phyloP scores from a whole-genome alignment of 768 basidiomycete genomes.

The Udeniomyces megalosporus region DNA sequence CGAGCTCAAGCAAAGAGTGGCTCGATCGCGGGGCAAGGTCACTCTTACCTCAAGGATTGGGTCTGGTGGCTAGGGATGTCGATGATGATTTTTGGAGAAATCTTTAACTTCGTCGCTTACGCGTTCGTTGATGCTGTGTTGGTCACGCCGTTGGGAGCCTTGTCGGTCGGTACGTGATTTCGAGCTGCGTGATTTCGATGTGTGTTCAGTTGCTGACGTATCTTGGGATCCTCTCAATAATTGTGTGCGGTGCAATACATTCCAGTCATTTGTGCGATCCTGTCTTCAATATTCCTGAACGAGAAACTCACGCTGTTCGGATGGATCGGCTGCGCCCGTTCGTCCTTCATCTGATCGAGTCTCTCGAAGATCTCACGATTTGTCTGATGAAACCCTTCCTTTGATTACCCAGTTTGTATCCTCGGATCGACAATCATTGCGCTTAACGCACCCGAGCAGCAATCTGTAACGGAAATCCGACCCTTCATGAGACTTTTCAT shows the following conservation, averaged over 20 bases:
- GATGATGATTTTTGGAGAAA: slow-evolving; percentile 46
- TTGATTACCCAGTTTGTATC: slow-evolving; percentile 44
- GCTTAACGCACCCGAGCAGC: slow-evolving; percentile 39
- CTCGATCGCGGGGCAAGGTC: slow-evolving; percentile 56
- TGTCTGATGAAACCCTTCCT: neutral
- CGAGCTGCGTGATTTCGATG: too few relatives aligned
- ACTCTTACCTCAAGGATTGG: slow-evolving; percentile 77
- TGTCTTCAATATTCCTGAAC: slow-evolving; percentile 46
- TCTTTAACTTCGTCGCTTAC: slow-evolving; percentile 34
- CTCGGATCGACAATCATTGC: slow-evolving; percentile 35
- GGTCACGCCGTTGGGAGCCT: slow-evolving; percentile 82
- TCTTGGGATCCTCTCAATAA: too few relatives aligned
- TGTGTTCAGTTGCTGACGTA: too few relatives aligned
- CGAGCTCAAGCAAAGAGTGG: slow-evolving; percentile 31
- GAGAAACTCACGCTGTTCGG: slow-evolving; percentile 90
- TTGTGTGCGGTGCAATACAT: too few relatives aligned
- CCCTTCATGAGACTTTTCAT: slow-evolving; percentile 19
- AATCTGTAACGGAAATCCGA: slow-evolving; percentile 26
- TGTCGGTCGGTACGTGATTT: too few relatives aligned
- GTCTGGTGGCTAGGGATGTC: slow-evolving; percentile 36
- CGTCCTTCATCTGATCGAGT: neutral
- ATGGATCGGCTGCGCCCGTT: slow-evolving; percentile 65
- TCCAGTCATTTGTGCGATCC: slow-evolving; percentile 47
- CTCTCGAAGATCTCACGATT: neutral
- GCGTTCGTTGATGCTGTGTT: slow-evolving; percentile 58